Evolutionary conservation across 1,139 yeast species (phyloP), one percentile per base, ranked within the genome.

Genomic region (Pichia sp.): DNA sequence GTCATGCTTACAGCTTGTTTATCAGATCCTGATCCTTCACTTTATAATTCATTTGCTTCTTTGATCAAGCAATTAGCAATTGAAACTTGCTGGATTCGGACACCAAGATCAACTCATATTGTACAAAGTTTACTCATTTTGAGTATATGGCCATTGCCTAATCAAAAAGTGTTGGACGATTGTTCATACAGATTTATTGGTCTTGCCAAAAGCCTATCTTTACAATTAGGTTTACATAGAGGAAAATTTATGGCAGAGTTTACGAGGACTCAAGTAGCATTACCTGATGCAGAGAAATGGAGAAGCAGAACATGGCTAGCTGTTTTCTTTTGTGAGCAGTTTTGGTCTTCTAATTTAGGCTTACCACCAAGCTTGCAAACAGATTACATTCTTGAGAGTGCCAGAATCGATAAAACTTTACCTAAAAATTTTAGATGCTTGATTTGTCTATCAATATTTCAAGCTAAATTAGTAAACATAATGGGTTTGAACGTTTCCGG

Each of bases 251-350:
- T 88, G 51, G 80, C 83, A 50, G 97, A 89, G 56, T 89, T 89
- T 53, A 81, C 93, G 10, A 71, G 97, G 53, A 84, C 91, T 22
- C 97, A 89, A 58, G 93, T 84, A 4, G 75, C 85, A 32, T 68
- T 88, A 57, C 93, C 94, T 0, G 88, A 88, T 61, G 91, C 96
- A 4, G 96, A 86, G 52, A 80, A 80, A 58, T 89, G 96, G 96
- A 72, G 97, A 59, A 86, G 96, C 1, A 69, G 96, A 50, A 78
- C 95, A 1, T 89, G 96, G 96, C 66, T 86, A 28, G 88, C 93
- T 0, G 81, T 85, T 4, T 89, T 84, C 59, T 83, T 88, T 56
- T 73, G 85, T 43, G 96, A 88, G 57, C 94, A 86, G 52, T 84
- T 88, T 55, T 85, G 95, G 94, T 82, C 94, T 12, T 84, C 94